These are phyloP conservation scores for Globisporangium canariense DNA, from an alignment of 352 stramenopile species.

Conservation along the genomic window DNA sequence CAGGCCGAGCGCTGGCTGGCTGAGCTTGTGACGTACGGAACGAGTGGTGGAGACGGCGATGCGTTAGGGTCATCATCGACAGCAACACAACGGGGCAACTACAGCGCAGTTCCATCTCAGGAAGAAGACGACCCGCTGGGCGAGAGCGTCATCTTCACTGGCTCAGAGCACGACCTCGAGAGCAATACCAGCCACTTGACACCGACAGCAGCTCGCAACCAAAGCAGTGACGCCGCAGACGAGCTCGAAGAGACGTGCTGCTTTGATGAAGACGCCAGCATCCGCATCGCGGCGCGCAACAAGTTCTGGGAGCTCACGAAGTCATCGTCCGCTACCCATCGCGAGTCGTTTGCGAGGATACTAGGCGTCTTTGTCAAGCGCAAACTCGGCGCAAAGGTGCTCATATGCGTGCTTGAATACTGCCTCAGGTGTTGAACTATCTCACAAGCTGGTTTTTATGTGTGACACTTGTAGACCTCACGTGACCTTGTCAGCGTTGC, in stretches of 20 bases:
- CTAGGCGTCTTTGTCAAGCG: slow-evolving; percentile 35
- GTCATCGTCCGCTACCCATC: slow-evolving; percentile 16
- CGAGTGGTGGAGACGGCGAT: neutral
- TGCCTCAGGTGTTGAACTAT: no score
- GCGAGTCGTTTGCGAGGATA: slow-evolving; percentile 29
- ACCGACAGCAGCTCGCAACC: neutral
- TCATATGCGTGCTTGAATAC: neutral
- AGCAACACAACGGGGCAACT: neutral
- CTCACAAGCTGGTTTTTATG: neutral
- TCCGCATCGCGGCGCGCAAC: slow-evolving; percentile 33
- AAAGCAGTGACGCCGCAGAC: slow-evolving; percentile 14
- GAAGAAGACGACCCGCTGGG: slow-evolving; percentile 2
- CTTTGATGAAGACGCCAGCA: slow-evolving; percentile 37
- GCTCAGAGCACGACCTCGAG: neutral
- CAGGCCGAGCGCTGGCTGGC: slow-evolving; percentile 50
- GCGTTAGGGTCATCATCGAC: neutral
- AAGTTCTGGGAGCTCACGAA: slow-evolving; percentile 40
- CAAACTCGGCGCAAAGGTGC: slow-evolving; percentile 27
- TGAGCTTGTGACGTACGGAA: slow-evolving; percentile 34
- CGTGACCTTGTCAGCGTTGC: slow-evolving; percentile 10
- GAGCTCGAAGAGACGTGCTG: slow-evolving; percentile 47
- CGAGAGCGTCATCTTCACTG: slow-evolving; percentile 17
- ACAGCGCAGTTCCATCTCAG: neutral
- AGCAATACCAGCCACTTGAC: slow-evolving; percentile 7
- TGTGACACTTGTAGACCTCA: neutral